Evolutionary conservation across 352 stramenopile species (phyloP).

Genomic region (Phytophthora foliorum): DNA sequence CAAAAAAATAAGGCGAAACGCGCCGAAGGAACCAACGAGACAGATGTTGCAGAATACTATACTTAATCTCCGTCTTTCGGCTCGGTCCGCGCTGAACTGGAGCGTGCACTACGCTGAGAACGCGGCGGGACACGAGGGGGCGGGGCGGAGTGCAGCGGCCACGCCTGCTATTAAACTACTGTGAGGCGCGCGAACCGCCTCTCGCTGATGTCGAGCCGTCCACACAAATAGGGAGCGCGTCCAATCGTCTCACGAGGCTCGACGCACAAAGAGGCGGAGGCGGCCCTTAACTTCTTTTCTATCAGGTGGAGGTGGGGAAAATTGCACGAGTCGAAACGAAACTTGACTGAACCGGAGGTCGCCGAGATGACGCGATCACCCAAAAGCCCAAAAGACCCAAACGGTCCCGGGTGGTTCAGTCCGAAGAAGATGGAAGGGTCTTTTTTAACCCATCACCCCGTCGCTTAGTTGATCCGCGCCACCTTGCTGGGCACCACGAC

Average conservation of each 20-base stretch:
- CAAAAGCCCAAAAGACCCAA: slow-evolving; percentile 23
- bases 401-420: slow-evolving; percentile 11
- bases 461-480: slow-evolving; percentile 84
- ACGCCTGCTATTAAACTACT: slow-evolving; percentile 40
- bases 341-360: slow-evolving; percentile 4
- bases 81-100: slow-evolving; percentile 32
- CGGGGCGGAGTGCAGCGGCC: not conserved
- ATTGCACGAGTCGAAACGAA: slow-evolving; percentile 13
- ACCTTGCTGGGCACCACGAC: slow-evolving; percentile 84
- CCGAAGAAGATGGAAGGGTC: not conserved
- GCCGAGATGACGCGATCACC: not conserved
- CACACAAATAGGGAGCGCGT: slow-evolving; percentile 10
- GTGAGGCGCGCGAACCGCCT: not conserved
- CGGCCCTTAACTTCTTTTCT: slow-evolving; percentile 35
- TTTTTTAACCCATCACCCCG: too few species aligned
- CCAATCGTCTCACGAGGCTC: not conserved
- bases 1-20: too few species aligned
- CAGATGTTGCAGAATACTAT: slow-evolving; percentile 44
- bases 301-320: slow-evolving; percentile 15
- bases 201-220: slow-evolving; percentile 10
- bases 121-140: slow-evolving; percentile 17
- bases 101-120: slow-evolving; percentile 47
- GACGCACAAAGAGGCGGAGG: slow-evolving; percentile 18
- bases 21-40: not conserved
- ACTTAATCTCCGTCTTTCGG: slow-evolving; percentile 37